Percentiles rank a stretch among this genome's conserved stretches.
phyloP scores from a whole-genome alignment of 2,329 filamentous ascomycete genomes.

The Didymosphaeria variabile region DNA sequence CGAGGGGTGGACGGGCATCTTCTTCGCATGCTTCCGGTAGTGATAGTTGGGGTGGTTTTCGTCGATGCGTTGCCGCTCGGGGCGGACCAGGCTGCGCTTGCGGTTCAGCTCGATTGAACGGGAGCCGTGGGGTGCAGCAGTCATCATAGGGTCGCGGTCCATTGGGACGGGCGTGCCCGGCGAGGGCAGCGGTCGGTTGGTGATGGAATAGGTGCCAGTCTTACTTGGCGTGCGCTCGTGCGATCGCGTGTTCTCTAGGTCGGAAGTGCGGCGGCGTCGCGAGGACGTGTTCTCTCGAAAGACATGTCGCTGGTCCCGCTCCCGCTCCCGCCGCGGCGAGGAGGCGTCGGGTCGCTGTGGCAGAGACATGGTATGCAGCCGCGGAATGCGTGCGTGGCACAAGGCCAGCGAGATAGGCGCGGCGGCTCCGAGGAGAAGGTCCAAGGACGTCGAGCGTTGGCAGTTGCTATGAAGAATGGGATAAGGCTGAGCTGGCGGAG shows the following conservation, averaged over 20 bases:
- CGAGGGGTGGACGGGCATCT: conserved; percentile 90
- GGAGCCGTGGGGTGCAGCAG: conserved; percentile 44
- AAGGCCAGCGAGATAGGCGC: conserved; percentile 11
- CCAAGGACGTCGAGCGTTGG: not conserved
- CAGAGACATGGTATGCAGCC: conserved; percentile 53
- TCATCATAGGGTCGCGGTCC: conserved; percentile 65
- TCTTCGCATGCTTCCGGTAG: conserved; percentile 92
- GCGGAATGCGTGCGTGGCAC: conserved; percentile 37
- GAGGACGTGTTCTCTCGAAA: conserved; percentile 73
- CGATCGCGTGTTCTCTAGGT: conserved; percentile 71
- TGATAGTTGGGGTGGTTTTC: conserved; percentile 93
- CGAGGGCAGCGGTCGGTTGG: conserved; percentile 55
- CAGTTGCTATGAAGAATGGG: not conserved
- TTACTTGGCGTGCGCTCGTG: conserved; percentile 52
- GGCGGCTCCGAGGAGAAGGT: not conserved
- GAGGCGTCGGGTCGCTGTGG: conserved; percentile 70
- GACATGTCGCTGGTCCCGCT: conserved; percentile 51
- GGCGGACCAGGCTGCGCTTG: conserved; percentile 88
- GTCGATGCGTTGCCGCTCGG: conserved; percentile 86
- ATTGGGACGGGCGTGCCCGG: conserved; percentile 51
- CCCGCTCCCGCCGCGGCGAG: conserved; percentile 67
- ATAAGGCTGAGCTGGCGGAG: conserved; percentile 2
- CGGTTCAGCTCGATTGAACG: conserved; percentile 64
- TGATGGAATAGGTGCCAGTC: conserved; percentile 52
- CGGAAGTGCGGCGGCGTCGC: conserved; percentile 71